phyloP scores from a whole-genome alignment of 164 flowering plant genomes.

The Tetracentron sinense region DNA sequence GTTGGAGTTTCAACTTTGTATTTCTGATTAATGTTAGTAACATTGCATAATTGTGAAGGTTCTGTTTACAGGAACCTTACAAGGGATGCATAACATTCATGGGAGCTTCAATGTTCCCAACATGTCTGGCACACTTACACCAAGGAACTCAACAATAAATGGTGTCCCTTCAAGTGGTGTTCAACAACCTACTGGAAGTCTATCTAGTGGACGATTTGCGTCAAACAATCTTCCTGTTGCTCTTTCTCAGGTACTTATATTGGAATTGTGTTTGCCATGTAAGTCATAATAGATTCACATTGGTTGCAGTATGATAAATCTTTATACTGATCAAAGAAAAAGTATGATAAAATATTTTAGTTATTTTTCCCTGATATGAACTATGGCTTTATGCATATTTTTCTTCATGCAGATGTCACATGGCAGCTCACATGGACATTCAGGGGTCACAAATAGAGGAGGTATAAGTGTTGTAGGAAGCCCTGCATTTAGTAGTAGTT shows the following conservation, averaged over 20 bases:
- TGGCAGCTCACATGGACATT: slow-evolving; percentile 30
- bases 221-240: slow-evolving; percentile 30
- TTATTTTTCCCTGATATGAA: neutral
- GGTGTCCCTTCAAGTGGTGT: slow-evolving; percentile 27
- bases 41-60: neutral
- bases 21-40: neutral
- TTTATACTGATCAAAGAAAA: no score
- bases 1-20: slow-evolving; percentile 1
- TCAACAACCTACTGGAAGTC: slow-evolving; percentile 31
- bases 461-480: slow-evolving; percentile 29
- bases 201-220: slow-evolving; percentile 32
- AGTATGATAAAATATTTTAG: neutral
- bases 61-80: slow-evolving; percentile 20
- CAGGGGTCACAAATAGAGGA: slow-evolving; percentile 34
- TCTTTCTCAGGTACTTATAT: slow-evolving; percentile 33
- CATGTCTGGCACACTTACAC: slow-evolving; percentile 32
- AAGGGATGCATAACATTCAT: slow-evolving; percentile 29
- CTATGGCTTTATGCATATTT: neutral
- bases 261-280: neutral
- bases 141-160: slow-evolving; percentile 31
- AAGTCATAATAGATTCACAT: neutral
- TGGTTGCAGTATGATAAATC: neutral
- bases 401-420: slow-evolving; percentile 32
- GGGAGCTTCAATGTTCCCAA: slow-evolving; percentile 32
- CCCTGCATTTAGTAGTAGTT: slow-evolving; percentile 20